These are phyloP conservation scores for Ogataea sp. DNA, from an alignment of 805 yeast genomes.

Conservation along the genomic window DNA sequence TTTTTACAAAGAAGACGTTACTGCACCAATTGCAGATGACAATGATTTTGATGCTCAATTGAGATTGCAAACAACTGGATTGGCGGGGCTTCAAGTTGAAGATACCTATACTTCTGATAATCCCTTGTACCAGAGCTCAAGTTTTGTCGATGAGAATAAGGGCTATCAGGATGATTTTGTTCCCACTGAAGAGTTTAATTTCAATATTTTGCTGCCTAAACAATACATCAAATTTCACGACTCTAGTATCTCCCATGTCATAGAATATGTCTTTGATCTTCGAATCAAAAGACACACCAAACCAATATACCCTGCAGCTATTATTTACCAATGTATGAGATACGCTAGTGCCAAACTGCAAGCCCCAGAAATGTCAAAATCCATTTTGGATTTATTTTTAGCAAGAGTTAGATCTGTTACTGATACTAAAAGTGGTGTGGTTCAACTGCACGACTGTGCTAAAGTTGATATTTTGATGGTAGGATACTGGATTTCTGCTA, in stretches of 20 bases:
- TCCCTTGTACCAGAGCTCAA: slow-evolving; percentile 14
- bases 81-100: slow-evolving; percentile 11
- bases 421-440: slow-evolving; percentile 52
- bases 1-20: slow-evolving; percentile 12
- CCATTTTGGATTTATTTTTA: slow-evolving; percentile 50
- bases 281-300: slow-evolving; percentile 39
- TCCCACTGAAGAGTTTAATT: slow-evolving; percentile 36
- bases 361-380: slow-evolving; percentile 48
- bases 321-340: slow-evolving; percentile 61
- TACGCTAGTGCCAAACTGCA: slow-evolving; percentile 53
- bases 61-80: slow-evolving; percentile 32
- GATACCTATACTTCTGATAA: slow-evolving; percentile 7
- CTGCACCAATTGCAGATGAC: slow-evolving; percentile 7
- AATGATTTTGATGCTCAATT: slow-evolving; percentile 26
- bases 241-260: slow-evolving; percentile 39
- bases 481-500: slow-evolving; percentile 84
- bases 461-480: slow-evolving; percentile 59
- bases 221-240: slow-evolving; percentile 60
- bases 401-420: slow-evolving; percentile 55
- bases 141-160: slow-evolving; percentile 24
- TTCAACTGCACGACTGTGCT: slow-evolving; percentile 19
- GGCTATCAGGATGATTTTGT: slow-evolving; percentile 19
- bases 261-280: slow-evolving; percentile 39
- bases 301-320: slow-evolving; percentile 57
- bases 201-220: slow-evolving; percentile 43